Conservation (phyloP, 495 filamentous ascomycete genomes). For the Lasiosphaeris hirsuta region DNA sequence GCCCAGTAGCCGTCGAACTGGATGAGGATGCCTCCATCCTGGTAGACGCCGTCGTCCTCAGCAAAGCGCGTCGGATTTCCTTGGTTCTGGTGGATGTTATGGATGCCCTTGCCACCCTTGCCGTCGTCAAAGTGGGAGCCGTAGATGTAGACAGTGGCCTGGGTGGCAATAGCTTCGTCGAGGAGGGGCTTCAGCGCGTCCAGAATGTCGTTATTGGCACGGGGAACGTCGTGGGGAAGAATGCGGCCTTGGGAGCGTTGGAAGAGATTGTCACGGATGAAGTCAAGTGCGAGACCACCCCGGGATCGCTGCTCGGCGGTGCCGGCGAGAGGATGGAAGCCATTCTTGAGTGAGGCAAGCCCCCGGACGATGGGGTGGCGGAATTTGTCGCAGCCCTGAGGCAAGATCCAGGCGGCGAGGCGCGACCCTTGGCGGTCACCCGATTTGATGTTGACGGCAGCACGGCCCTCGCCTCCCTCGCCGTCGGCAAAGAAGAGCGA, state of each 20-base stretch:
- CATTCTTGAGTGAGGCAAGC: neutral
- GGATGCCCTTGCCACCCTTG: constrained; percentile 32
- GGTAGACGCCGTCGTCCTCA: constrained; percentile 31
- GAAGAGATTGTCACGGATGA: constrained; percentile 29
- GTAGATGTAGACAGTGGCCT: constrained; percentile 34
- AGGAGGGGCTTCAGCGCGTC: constrained; percentile 35
- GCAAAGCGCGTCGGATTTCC: constrained; percentile 28
- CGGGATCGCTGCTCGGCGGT: constrained; percentile 19
- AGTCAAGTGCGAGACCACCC: constrained; percentile 23
- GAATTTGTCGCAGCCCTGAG: no score
- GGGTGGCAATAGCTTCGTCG: constrained; percentile 28
- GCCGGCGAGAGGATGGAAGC: constrained; percentile 6
- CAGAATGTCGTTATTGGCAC: constrained; percentile 30
- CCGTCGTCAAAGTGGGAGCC: constrained; percentile 30
- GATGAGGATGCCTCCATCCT: constrained; percentile 38
- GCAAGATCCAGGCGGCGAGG: constrained; percentile 27
- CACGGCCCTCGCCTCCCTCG: constrained; percentile 11
- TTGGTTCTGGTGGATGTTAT: constrained; percentile 46
- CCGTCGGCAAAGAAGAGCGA: constrained; percentile 20
- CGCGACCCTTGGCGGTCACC: constrained; percentile 16
- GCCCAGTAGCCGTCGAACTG: constrained; percentile 30
- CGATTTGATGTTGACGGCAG: constrained; percentile 34
- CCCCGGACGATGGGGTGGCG: constrained; percentile 16
- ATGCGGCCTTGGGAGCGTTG: constrained; percentile 22
- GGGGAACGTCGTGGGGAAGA: constrained; percentile 23